Conservation (phyloP, 2,329 filamentous ascomycete genomes). For the Lachnellula willkommii region DNA sequence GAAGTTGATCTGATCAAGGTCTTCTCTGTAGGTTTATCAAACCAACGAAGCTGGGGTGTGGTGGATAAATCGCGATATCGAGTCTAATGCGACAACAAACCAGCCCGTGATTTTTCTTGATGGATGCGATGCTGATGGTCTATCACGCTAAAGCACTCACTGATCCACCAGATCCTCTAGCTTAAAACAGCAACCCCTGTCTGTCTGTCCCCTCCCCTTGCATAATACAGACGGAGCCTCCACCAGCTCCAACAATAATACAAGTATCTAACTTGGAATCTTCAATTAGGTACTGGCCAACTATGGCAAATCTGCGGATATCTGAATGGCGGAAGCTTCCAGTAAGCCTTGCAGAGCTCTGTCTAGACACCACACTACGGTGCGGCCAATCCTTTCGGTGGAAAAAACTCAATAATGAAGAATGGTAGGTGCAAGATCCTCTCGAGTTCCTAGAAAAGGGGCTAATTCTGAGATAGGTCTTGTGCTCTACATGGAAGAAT, state of each 20-base stretch:
- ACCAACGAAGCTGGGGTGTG: not conserved
- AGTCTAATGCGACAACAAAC: not conserved
- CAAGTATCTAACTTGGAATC: not conserved
- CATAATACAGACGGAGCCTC: not conserved
- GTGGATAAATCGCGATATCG: not conserved
- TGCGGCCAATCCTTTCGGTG: constrained; percentile 97
- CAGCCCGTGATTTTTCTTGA: not conserved
- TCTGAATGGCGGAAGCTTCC: constrained; percentile 85
- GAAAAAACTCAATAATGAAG: constrained; percentile 74
- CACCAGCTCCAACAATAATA: not conserved
- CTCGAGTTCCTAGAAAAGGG: constrained; percentile 5
- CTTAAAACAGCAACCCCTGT: too few species aligned
- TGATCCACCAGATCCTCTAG: not conserved
- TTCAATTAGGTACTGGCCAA: not conserved
- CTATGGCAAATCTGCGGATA: constrained; percentile 38
- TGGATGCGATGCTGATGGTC: not conserved
- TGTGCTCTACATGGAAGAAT: constrained; percentile 83
- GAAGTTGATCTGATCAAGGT: not conserved
- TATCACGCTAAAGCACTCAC: not conserved
- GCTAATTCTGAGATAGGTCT: constrained; percentile 46
- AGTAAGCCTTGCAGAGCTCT: constrained; percentile 75
- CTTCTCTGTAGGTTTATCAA: not conserved
- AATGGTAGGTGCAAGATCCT: constrained; percentile 57
- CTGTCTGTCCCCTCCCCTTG: too few species aligned
- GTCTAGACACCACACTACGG: constrained; percentile 87